Base-by-base conservation (phyloP, 176 grass and related monocot species). In the Lolium multiflorum region DNA sequence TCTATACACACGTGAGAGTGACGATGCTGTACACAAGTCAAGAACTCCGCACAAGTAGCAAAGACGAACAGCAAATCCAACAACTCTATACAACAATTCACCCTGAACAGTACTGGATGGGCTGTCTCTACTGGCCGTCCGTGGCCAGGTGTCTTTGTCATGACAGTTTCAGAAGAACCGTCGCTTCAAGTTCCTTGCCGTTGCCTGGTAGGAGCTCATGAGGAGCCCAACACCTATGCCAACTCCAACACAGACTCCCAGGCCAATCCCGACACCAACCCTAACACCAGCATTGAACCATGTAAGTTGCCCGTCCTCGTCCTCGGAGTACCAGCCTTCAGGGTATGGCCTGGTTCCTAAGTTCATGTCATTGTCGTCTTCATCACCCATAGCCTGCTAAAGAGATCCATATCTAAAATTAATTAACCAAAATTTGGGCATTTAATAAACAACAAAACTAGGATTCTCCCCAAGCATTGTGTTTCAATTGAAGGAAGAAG, bases 261-360 rank as follows among this genome's bases (percentile, higher is more conserved):
- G 68, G 54, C 97, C 97, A 49, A 99, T 96, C 25, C 97, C 97
- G 17, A 99, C 90, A 0, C 97, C 97, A 4, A 96, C 97, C 83
- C 94, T 87, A 64, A 99, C 92, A 58, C 97, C 97, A 31, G 97
- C 92, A 7, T 99, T 99, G 81, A 99, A 99, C 97, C 97, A 99
- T 62, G 97, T 83, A 28, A 99, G 87, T 49, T 99, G 93, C 4
- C 94, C 97, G 6, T 92, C 92, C 4, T 94, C 80, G 0, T 94
- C 92, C 0, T 88, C 43, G 5, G 84, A 91, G 69, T 84, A 91
- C 91, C 89, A 98, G 60, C 83, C 88, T 87, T 98, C 93, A 39
- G 93, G 93, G 55, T 95, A 80, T 22, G 90, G 89, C 76, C 82
- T 93, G 77, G 74, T 89, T 56, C 78, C 83, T 2, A 83, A 66